Evolutionary conservation across 805 yeast genomes (phyloP).

Genomic region (Teunomyces tritomae): DNA sequence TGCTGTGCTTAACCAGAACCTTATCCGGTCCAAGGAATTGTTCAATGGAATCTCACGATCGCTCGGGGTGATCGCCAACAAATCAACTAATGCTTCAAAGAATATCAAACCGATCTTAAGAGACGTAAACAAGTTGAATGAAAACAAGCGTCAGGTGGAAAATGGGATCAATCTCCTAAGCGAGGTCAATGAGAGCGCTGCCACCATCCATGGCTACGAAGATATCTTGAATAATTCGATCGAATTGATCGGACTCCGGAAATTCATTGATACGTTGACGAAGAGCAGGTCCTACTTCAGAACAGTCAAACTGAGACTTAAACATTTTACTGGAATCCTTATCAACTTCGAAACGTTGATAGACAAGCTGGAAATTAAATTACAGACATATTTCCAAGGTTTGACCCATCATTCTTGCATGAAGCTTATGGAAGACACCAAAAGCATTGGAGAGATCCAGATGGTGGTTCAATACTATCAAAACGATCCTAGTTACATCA

Average conservation of each 20-base stretch:
- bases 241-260: constrained; percentile 39
- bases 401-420: constrained; percentile 23
- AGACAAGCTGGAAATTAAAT: constrained; percentile 52
- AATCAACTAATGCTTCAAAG: constrained; percentile 54
- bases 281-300: constrained; percentile 47
- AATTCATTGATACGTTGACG: constrained; percentile 29
- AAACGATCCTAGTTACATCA: constrained; percentile 8
- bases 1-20: constrained; percentile 73
- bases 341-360: constrained; percentile 58
- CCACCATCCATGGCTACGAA: constrained; percentile 40
- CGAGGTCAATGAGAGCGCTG: constrained; percentile 54
- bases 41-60: constrained; percentile 56
- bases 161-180: constrained; percentile 49
- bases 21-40: constrained; percentile 55
- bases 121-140: constrained; percentile 55
- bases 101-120: constrained; percentile 71
- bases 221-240: constrained; percentile 30
- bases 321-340: constrained; percentile 65
- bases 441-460: constrained; percentile 13
- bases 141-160: constrained; percentile 56
- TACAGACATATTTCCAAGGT: constrained; percentile 48
- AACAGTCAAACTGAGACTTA: constrained; percentile 41
- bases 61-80: constrained; percentile 49
- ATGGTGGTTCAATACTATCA: constrained; percentile 11
- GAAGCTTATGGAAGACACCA: constrained; percentile 25